Base-by-base conservation (phyloP, 106 monocot species). In the Dioscorea alata region DNA sequence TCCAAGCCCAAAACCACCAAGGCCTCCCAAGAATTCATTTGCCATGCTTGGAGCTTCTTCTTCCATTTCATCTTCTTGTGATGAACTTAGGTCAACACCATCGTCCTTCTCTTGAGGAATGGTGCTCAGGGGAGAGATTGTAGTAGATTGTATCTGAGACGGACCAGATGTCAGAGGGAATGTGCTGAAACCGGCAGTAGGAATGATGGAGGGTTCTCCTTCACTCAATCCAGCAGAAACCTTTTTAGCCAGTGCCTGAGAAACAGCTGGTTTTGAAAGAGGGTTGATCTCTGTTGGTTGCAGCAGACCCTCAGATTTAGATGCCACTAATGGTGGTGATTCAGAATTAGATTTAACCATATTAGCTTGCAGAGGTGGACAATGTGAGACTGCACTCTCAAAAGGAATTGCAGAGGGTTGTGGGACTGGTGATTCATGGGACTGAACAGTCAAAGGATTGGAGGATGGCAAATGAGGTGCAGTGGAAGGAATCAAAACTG, bases 61-160 rank as follows among this genome's bases (percentile, higher is more conserved):
- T 73, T 99, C 97, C 99, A 99, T 99, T 64, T 90, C 93, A 83
- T 93, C 99, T 69, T 86, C 91, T 71, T 90, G 74, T 8, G 76
- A 71, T 61, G 24, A 76, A 32, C n/a, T 65, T 53, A 61, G 13
- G 65, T 83, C 82, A 16, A 72, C 23, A 33, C 19, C 53, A 5
- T 65, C 71, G 61, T 81, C 78, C 25, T 79, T 86, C 73, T 33
- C 68, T 0, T 34, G 50, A 18, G 64, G 70, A 61, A 64, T 49
- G 23, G 28, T 61, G 59, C 59, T 71, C 50, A 66, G 53, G 18
- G 68, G 18, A 20, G 50, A 21, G 52, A 64, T 20, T 7, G 64
- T 12, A 2, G 42, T 19, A 57, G 81, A 57, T 33, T 56, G 49
- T 8, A 57, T 53, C 71, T 20, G 53, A 33, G 71, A 35, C 42